Percentiles rank a stretch among this genome's conserved stretches.
phyloP scores from a whole-genome alignment of 345 rosid genomes.

The Gossypium rotundifolium region DNA sequence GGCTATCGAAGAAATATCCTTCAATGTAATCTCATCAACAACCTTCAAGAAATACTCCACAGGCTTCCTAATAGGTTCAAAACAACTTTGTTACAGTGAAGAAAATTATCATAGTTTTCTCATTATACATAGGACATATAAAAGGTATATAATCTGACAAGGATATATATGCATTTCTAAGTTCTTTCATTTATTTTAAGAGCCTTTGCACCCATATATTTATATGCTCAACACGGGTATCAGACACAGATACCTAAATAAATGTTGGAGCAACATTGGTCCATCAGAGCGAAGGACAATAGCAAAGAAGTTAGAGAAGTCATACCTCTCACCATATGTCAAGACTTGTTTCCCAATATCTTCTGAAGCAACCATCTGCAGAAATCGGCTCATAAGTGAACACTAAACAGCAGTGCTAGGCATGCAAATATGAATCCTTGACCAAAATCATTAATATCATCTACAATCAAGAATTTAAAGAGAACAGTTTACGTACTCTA shows the following conservation, averaged over 20 bases:
- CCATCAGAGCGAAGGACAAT: neutral
- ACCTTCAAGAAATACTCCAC: slow-evolving; percentile 63
- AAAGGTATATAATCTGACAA: neutral
- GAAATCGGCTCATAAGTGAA: neutral
- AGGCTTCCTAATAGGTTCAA: slow-evolving; percentile 51
- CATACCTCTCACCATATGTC: slow-evolving; percentile 82
- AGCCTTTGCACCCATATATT: neutral
- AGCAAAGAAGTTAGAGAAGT: neutral
- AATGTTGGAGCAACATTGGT: neutral
- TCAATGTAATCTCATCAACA: slow-evolving; percentile 47
- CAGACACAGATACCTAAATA: neutral
- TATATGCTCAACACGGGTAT: neutral
- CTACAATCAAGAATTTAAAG: slow-evolving; percentile 2
- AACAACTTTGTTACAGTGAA: neutral
- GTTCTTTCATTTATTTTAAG: neutral
- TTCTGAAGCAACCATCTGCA: slow-evolving; percentile 64
- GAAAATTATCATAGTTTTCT: neutral
- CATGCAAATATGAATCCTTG: neutral
- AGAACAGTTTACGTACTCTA: slow-evolving; percentile 37
- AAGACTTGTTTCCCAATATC: slow-evolving; percentile 80
- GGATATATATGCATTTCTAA: neutral
- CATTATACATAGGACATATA: neutral
- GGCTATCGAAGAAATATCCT: slow-evolving; percentile 22
- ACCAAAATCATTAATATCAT: neutral
- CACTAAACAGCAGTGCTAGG: neutral